Percentiles rank a stretch among this genome's conserved stretches.
Conservation (phyloP, 352 stramenopile genomes). For the Pseudoperonospora humuli region DNA sequence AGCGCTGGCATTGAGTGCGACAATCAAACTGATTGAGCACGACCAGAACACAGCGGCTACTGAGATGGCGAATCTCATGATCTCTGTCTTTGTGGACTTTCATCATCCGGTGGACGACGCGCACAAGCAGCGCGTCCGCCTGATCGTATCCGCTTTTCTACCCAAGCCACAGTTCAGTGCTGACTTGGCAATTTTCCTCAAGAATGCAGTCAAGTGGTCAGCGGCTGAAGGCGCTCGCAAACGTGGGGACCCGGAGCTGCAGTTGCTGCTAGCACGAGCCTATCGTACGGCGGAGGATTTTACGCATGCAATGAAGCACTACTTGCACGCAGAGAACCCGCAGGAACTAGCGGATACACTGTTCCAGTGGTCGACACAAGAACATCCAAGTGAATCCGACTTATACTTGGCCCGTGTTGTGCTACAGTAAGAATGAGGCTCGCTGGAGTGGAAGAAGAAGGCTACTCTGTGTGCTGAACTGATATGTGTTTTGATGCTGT, state of each 20-base stretch:
- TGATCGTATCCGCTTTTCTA: constrained; percentile 57
- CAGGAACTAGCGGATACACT: constrained; percentile 60
- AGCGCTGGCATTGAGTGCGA: constrained; percentile 51
- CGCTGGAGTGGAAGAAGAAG: neutral
- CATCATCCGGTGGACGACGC: constrained; percentile 60
- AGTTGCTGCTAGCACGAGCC: constrained; percentile 56
- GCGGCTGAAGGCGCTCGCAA: constrained; percentile 57
- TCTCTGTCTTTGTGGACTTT: constrained; percentile 66
- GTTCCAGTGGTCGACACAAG: constrained; percentile 64
- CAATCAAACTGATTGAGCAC: constrained; percentile 62
- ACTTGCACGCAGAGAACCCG: constrained; percentile 66
- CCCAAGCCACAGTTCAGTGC: constrained; percentile 59
- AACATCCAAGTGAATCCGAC: constrained; percentile 76
- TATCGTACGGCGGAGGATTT: constrained; percentile 50
- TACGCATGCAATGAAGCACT: constrained; percentile 67
- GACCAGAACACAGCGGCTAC: constrained; percentile 64
- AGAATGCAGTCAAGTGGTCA: constrained; percentile 82
- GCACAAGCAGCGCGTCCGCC: constrained; percentile 57
- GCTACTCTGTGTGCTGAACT: too few relatives aligned
- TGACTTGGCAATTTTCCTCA: constrained; percentile 61
- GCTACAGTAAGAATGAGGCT: constrained; percentile 52
- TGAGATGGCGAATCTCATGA: constrained; percentile 76
- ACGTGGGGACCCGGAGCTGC: constrained; percentile 65
- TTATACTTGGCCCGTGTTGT: constrained; percentile 68
- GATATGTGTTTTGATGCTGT: constrained; percentile 4